Base-by-base conservation (phyloP, 2,329 filamentous ascomycete genomes). In the Nemania abortiva region DNA sequence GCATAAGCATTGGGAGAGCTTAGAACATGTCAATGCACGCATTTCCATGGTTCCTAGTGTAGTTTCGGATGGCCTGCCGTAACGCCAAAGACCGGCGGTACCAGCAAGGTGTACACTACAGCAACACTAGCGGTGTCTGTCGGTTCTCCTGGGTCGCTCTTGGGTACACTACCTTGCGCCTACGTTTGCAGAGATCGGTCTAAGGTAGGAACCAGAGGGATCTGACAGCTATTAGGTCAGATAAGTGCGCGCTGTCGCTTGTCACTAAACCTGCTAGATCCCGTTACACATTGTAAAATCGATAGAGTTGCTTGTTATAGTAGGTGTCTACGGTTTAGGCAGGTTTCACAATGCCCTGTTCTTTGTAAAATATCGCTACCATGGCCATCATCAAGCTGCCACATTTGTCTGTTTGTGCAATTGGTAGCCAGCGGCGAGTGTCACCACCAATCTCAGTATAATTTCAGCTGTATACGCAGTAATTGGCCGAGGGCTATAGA, bases 131-230 rank as follows among this genome's bases (percentile, higher is more conserved):
- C 65, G 56, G 61, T 68, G 65, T 59, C 65, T 54, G 45, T 67
- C 45, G 42, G 24, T 27, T 52, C 39, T 65, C 50, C 39, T 60
- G 22, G 63, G 34, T 29, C 55, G 20, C 45, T 42, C 56, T 49
- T 50, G 57, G 49, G 54, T 45, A 57, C 57, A 52, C 42, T 62
- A 66, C 57, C 58, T 69, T 27, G 24, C 24, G 24, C 24, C 24
- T 27, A 27, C 24, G 2, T 27, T 27, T 27, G 39, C 31, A 57
- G 52, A 68, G 61, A 69, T 71, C 56, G 53, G 67, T 62, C 69
- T 71, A 68, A 70, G 57, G 67, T 68, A 72, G 64, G 68, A 65
- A 68, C 60, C 63, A 65, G 27, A 54, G 55, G 49, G 68, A 70
- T 70, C 68, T 68, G 57, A 18, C 61, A 59, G 61, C 56, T 20